These are phyloP conservation scores for Colletotrichum spinosum DNA, from an alignment of 2,329 filamentous ascomycete genomes.

Conservation along the genomic window DNA sequence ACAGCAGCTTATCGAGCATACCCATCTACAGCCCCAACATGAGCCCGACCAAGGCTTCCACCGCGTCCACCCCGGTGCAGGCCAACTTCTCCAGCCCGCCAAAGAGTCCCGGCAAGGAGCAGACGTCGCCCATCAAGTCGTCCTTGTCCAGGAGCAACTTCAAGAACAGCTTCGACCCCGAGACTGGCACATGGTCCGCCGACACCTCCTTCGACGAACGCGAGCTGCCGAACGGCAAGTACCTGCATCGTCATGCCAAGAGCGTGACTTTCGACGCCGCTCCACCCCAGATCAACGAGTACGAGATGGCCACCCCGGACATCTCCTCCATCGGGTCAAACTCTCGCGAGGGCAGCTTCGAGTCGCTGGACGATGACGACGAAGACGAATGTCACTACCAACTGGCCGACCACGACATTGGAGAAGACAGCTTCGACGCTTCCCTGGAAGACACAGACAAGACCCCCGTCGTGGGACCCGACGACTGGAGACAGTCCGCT, in stretches of 20 bases:
- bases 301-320: slow-evolving; percentile 97
- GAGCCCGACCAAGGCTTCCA: slow-evolving; percentile 41
- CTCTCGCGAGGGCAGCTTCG: slow-evolving; percentile 93
- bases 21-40: slow-evolving; percentile 66
- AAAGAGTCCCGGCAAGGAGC: slow-evolving; percentile 74
- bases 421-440: slow-evolving; percentile 94
- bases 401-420: slow-evolving; percentile 68
- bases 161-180: slow-evolving; percentile 76
- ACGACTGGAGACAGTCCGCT: slow-evolving; percentile 84
- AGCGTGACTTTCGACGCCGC: slow-evolving; percentile 97
- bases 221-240: slow-evolving; percentile 72
- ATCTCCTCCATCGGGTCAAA: slow-evolving; percentile 91
- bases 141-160: slow-evolving; percentile 79
- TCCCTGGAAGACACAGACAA: slow-evolving; percentile 96
- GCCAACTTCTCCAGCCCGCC: slow-evolving; percentile 44
- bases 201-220: slow-evolving; percentile 70
- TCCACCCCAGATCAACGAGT: slow-evolving; percentile 95
- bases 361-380: slow-evolving; percentile 82
- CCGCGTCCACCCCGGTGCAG: slow-evolving; percentile 11
- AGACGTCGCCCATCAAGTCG: slow-evolving; percentile 87
- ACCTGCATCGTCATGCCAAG: slow-evolving; percentile 87
- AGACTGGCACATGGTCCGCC: slow-evolving; percentile 75
- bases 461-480: slow-evolving; percentile 96
- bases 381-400: slow-evolving; percentile 58
- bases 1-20: slow-evolving; percentile 69